Base-by-base conservation (phyloP, 1,139 yeast genomes). In the Saccharomyces hybrid region DNA sequence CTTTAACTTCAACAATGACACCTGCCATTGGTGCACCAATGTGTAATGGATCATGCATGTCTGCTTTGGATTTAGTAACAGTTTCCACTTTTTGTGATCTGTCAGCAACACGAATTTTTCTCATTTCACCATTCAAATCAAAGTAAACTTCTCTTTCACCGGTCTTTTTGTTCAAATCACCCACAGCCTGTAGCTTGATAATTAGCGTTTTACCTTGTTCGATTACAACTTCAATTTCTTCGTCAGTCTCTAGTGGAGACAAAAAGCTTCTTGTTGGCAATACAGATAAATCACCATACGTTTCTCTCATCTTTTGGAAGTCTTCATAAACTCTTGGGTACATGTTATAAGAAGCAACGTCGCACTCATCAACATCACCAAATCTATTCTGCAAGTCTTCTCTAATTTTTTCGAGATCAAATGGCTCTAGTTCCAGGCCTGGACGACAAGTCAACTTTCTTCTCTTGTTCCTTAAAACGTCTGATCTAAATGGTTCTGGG, bases 1-100 rank as follows among this genome's bases (percentile, higher is more conserved):
- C 86, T 70, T 95, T 87, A 56, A 90, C 86, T 75, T 93, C 98
- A 63, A 91, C 88, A 56, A 91, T 89, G 59, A 91, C 97, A 76
- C 99, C 99, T 41, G 97, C 95, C 98, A 91, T 91, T 73, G 98
- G 99, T 5, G 99, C 96, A 64, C 97, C 98, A 60, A 93, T 85
- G 63, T 93, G 97, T 69, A 86, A 87, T 56, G 95, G 89, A 71
- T 88, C 86, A 69, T 81, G 83, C 16, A 85, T 77, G 62, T 84
- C 87, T 51, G 97, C 98, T 80, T 91, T 93, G 62, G 91, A 86
- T 72, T 97, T 86, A 38, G 93, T 78, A 61, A 87, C 81, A 52
- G 88, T 81, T 73, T 89, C 97, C 58, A 91, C 83, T 51, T 91
- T 83, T 51, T 89, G 89, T 49, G 82, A 81, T 73, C 86, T 87